These are phyloP conservation scores for Diaporthe vaccinii DNA, from an alignment of 2,329 filamentous ascomycete genomes.

Conservation along the genomic window DNA sequence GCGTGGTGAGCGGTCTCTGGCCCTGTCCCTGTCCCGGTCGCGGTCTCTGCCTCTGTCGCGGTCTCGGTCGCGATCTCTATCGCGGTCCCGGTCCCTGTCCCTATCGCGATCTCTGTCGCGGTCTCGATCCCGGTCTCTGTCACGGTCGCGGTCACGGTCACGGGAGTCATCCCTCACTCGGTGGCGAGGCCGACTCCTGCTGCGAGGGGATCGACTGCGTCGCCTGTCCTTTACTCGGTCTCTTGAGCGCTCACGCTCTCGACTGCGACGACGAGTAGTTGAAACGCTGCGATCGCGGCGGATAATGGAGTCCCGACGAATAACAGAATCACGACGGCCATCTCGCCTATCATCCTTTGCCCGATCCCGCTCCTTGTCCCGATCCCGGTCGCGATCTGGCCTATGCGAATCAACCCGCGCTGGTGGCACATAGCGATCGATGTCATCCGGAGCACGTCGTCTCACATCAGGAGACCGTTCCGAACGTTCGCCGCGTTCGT, in stretches of 20 bases:
- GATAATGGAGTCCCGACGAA: conserved; percentile 37
- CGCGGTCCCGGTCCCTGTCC: conserved; percentile 50
- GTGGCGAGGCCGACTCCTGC: conserved; percentile 49
- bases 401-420: conserved; percentile 43
- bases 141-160: conserved; percentile 50
- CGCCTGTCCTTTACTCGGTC: conserved; percentile 41
- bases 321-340: conserved; percentile 21
- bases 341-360: conserved; percentile 25
- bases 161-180: conserved; percentile 50
- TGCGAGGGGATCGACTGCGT: conserved; percentile 45
- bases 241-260: conserved; percentile 40
- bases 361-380: conserved; percentile 45
- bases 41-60: conserved; percentile 50
- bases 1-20: conserved; percentile 29
- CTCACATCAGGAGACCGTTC: conserved; percentile 57
- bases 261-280: conserved; percentile 30
- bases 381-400: conserved; percentile 37
- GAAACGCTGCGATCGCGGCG: conserved; percentile 35
- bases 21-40: conserved; percentile 22
- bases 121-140: conserved; percentile 49
- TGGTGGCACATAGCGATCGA: conserved; percentile 63
- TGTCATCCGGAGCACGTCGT: conserved; percentile 55
- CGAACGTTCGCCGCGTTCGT: conserved; percentile 50
- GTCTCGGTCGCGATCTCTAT: conserved; percentile 50
- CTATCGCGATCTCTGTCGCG: conserved; percentile 48